phyloP scores from a whole-genome alignment of 768 basidiomycete genomes.

The Suillus decipiens region DNA sequence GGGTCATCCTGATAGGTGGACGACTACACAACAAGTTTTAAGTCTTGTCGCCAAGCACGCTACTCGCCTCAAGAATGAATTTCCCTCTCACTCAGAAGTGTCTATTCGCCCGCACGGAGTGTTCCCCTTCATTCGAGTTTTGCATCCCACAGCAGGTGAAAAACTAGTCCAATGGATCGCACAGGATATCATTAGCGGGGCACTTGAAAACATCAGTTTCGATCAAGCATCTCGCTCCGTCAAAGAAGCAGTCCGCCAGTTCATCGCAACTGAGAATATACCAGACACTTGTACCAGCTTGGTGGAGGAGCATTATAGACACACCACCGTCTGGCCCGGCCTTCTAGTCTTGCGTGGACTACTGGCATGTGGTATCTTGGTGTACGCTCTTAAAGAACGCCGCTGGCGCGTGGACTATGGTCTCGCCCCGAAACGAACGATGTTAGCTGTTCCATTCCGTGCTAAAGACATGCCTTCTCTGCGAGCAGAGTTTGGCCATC shows the following conservation, averaged over 20 bases:
- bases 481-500: conserved; percentile 3
- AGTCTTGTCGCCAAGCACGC: conserved; percentile 23
- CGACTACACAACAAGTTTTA: conserved; percentile 32
- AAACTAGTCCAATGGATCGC: conserved; percentile 14
- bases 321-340: background rate
- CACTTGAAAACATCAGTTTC: background rate
- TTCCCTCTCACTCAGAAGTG: conserved; percentile 21
- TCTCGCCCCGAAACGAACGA: background rate
- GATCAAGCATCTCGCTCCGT: conserved; percentile 5
- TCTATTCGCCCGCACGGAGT: conserved; percentile 7
- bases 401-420: conserved; percentile 1
- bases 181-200: conserved; percentile 16
- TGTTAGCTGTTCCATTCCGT: background rate
- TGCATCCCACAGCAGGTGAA: conserved; percentile 13
- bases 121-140: conserved; percentile 18
- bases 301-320: conserved; percentile 13
- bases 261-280: conserved; percentile 23
- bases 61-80: conserved; percentile 9
- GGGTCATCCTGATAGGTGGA: conserved; percentile 16
- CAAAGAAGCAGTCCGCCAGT: conserved; percentile 19
- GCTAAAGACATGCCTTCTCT: conserved; percentile 1
- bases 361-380: background rate
- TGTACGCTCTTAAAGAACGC: background rate
- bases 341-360: conserved; percentile 1
- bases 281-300: background rate